Conservation (phyloP, 352 stramenopile genomes). For the Globisporangium rhizosaccharum region DNA sequence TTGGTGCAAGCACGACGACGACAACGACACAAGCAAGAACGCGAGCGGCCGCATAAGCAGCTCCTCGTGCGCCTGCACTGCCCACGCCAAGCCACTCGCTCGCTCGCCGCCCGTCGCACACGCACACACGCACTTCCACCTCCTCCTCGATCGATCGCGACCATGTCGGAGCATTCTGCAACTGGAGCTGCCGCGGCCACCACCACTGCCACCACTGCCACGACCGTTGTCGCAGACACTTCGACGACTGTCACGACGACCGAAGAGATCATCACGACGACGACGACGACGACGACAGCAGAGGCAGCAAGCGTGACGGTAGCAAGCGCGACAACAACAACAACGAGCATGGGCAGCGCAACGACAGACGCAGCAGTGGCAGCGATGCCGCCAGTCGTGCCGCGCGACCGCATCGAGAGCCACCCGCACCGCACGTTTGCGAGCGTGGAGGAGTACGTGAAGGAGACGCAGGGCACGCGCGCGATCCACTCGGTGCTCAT, state of each 20-base stretch:
- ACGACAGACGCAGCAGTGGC: background rate
- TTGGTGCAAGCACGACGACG: background rate
- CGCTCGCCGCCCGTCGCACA: background rate
- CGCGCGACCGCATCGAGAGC: constrained; percentile 47
- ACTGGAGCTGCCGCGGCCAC: constrained; percentile 10
- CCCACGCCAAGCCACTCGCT: background rate
- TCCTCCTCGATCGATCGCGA: background rate
- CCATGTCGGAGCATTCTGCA: constrained; percentile 11
- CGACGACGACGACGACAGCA: constrained; percentile 7
- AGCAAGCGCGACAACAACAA: background rate
- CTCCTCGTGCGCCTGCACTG: background rate
- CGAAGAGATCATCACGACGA: constrained; percentile 2
- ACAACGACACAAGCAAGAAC: constrained; percentile 2
- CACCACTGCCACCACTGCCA: background rate
- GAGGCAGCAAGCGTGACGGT: background rate
- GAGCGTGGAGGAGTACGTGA: constrained; percentile 91
- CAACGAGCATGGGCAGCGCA: constrained; percentile 1
- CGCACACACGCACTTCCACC: background rate
- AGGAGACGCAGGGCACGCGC: constrained; percentile 82
- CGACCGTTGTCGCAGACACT: background rate
- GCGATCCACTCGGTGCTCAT: constrained; percentile 97
- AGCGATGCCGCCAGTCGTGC: background rate
- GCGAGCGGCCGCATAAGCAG: background rate
- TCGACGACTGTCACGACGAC: background rate
- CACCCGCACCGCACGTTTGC: constrained; percentile 72